These are phyloP conservation scores for Rosa lucieae DNA, from an alignment of 306 rosid species.

Conservation along the genomic window DNA sequence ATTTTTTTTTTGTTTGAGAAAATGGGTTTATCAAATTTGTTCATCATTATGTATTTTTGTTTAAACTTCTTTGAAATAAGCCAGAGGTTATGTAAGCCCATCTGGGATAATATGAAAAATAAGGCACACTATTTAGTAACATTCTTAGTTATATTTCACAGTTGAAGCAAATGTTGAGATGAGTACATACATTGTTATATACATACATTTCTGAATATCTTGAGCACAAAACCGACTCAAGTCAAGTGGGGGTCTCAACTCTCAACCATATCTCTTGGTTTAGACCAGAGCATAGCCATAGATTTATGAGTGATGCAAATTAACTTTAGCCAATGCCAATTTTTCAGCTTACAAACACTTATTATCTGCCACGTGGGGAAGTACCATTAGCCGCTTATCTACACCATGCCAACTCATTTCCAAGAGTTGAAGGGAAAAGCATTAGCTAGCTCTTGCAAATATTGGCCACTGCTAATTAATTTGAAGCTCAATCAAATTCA, in stretches of 20 bases:
- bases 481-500: neutral
- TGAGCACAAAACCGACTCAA: neutral
- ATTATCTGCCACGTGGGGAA: constrained; percentile 21
- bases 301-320: constrained; percentile 27
- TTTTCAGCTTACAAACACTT: neutral
- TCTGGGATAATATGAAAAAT: too few species aligned
- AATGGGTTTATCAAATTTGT: too few species aligned
- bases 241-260: neutral
- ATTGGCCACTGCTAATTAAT: neutral
- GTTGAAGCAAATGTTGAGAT: neutral
- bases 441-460: neutral
- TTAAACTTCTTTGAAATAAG: too few species aligned
- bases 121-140: too few species aligned
- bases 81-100: too few species aligned
- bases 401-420: constrained; percentile 20
- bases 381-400: constrained; percentile 15
- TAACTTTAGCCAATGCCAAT: constrained; percentile 3
- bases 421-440: constrained; percentile 3
- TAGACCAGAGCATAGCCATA: constrained; percentile 28
- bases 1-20: too few species aligned
- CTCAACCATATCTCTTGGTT: constrained; percentile 15
- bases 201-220: neutral
- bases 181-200: neutral
- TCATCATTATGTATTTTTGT: too few species aligned
- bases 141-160: too few species aligned